Percentiles rank a stretch among this genome's conserved stretches.
phyloP scores from a whole-genome alignment of 192 early-diverging fungal species.

The Thamnidium elegans region DNA sequence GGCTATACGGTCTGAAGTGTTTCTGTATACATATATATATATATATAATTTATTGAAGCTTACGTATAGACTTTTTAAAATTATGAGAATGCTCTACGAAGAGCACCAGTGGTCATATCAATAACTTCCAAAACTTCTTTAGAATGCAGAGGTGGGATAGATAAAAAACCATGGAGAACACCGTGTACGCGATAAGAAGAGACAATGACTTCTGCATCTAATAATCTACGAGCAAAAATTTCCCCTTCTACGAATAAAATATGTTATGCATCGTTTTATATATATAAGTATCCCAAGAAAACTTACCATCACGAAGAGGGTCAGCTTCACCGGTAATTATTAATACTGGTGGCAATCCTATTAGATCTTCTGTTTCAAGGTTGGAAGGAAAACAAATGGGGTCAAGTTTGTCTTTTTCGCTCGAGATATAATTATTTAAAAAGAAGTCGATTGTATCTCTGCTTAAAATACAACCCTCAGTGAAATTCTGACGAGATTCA shows the following conservation, averaged over 20 bases:
- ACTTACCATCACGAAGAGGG: background rate
- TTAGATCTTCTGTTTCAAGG: constrained; percentile 4
- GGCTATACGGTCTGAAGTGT: no score
- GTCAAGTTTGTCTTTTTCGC: background rate
- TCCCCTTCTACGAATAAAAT: constrained; percentile 20
- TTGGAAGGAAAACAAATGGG: background rate
- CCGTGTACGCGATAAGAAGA: constrained; percentile 27
- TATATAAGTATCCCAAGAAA: no score
- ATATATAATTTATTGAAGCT: no score
- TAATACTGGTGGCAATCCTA: constrained; percentile 10
- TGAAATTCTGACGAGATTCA: constrained; percentile 1
- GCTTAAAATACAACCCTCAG: background rate
- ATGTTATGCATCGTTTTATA: no score
- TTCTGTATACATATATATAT: no score
- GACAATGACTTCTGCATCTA: constrained; percentile 19
- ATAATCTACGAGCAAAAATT: constrained; percentile 12
- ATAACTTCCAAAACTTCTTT: background rate
- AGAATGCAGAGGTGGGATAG: background rate
- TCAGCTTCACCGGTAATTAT: constrained; percentile 27
- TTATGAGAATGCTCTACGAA: background rate
- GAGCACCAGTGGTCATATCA: background rate
- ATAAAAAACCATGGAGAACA: constrained; percentile 17
- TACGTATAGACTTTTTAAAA: background rate
- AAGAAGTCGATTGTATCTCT: background rate
- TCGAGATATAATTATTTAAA: constrained; percentile 16